Base-by-base conservation (phyloP, 306 rosid species). In the Lathyrus oleraceus region DNA sequence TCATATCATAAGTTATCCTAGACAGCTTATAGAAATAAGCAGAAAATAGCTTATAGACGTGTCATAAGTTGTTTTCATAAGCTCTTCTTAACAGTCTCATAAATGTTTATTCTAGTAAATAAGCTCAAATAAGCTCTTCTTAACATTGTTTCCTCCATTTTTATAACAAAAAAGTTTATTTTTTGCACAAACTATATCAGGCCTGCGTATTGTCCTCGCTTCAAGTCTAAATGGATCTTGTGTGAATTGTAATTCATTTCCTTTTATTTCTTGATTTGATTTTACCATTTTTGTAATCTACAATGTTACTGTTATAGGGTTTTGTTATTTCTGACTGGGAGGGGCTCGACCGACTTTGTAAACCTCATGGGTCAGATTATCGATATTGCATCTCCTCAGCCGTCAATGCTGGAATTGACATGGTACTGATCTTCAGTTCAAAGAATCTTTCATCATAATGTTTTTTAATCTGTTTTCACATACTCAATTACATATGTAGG, bases 311-410 rank as follows among this genome's bases (percentile, higher is more conserved):
- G 66, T 67, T 70, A 74, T 80, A 93, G 94, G 98, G 96, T 68
- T 84, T 93, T 87, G 84, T 93, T 28, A 87, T 90, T 67, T 86
- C 96, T 76, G 94, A 93, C 77, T 90, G 91, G 96, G 84, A 81
- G 82, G 94, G 89, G 79, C 81, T 90, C 57, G 96, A 93, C 65
- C 69, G 66, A 42, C 93, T 93, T 38, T 71, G 85, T 25, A 8
- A 38, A 1, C 97, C 97, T 32, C 78, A 20, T 4, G 89, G 87
- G 4, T 85, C 94, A 72, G 62, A 82, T 76, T 88, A 90, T 75
- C 86, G 82, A n/a, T 58, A 63, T 59, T 85, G 91, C 85, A 76
- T 93, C 76, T 85, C 83, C 16, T 57, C 88, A 28, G 81, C 87
- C 7, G 10, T 93, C 73, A 90, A 87, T 83, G 90, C 97, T 11